Evolutionary conservation across 2,329 filamentous ascomycete genomes (phyloP), one percentile per base, ranked within the genome.

Genomic region (Venturia nashicola): DNA sequence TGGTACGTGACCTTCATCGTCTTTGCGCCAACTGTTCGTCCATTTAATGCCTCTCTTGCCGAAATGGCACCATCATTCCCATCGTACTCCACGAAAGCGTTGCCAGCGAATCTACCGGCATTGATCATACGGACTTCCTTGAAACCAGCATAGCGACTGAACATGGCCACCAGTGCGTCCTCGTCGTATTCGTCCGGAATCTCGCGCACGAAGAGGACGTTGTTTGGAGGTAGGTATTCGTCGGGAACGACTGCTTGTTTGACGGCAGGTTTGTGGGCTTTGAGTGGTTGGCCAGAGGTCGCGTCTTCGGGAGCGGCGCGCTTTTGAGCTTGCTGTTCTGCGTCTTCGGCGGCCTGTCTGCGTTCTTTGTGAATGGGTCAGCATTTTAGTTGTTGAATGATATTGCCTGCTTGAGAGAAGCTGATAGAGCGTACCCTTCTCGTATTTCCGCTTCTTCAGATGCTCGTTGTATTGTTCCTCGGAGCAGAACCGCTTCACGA

Each of bases 81-180:
- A 71, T 96, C 91, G 77, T 97, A 99, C 76, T 99, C 94, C 66
- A 97, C 91, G 75, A 99, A 99, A 0, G 91, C 94, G 74, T 99
- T 92, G 3, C 91, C 91, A 67, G 85, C 87, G 34, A 51, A 63
- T 39, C 48, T 36, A 61, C 93, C 82, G 39, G 91, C 89, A 6
- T 93, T 92, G 57, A 97, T 93, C 73, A 91, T 77, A 71, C 94
- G 86, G 57, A 97, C 90, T 78, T 99, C 94, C 73, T 88, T 88
- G 80, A 99, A 97, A 34, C 93, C 93, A 67, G 96, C 90, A 78
- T 95, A 99, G 60, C 89, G 86, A 61, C 86, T 85, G 77, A 97
- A 99, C 67, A 97, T 86, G 40, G 82, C 81, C 0, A 86, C 88
- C 63, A 99, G 83, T 32, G 82, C 84, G 67, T 96, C 91, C 71